phyloP scores from a whole-genome alignment of 345 rosid species.

The Corchorus capsularis region DNA sequence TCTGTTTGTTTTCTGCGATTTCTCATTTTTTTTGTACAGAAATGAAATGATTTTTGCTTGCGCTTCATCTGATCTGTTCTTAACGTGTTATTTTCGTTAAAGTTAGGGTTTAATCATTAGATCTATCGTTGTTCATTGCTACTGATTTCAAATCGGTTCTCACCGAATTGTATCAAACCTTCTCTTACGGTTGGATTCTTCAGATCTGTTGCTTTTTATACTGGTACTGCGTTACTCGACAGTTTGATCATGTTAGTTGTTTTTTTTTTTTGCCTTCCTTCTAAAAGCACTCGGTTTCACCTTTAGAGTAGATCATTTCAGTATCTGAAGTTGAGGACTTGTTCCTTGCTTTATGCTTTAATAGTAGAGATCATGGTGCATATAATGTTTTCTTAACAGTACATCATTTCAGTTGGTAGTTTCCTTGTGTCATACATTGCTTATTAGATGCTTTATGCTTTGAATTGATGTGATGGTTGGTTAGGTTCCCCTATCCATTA shows the following conservation, averaged over 20 bases:
- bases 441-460: not conserved
- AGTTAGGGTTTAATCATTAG: not conserved
- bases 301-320: not conserved
- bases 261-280: not conserved
- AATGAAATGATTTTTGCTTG: not conserved
- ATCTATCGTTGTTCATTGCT: not conserved
- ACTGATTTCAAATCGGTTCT: not conserved
- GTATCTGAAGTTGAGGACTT: not conserved
- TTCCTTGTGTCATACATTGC: not conserved
- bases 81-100: not conserved
- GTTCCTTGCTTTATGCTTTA: not conserved
- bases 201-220: not conserved
- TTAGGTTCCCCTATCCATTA: not conserved
- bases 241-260: not conserved
- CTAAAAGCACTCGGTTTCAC: not conserved
- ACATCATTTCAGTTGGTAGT: not conserved
- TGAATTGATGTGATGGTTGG: not conserved
- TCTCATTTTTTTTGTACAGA: not conserved
- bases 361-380: not conserved
- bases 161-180: not conserved
- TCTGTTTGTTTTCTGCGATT: not conserved
- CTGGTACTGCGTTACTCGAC: not conserved
- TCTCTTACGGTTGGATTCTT: not conserved
- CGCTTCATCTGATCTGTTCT: not conserved
- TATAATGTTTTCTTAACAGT: not conserved